Percentiles rank a stretch among this genome's conserved stretches.
Evolutionary conservation across 352 stramenopile genomes (phyloP).

Genomic region (Globisporangium megalacanthum): DNA sequence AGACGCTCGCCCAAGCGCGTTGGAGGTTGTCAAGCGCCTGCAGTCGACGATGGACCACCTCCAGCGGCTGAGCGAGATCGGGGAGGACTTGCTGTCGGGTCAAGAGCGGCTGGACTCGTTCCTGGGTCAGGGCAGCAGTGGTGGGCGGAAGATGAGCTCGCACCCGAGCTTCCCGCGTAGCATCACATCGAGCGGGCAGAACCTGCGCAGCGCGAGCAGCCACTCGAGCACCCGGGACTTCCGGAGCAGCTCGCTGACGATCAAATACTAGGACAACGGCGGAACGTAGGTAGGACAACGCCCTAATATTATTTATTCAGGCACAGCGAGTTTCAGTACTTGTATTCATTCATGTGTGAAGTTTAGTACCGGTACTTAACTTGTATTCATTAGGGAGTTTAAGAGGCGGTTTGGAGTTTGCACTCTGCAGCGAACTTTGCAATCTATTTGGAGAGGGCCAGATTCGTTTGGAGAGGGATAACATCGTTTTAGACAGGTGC

Average conservation of each 20-base stretch:
- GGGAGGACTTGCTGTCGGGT: constrained; percentile 29
- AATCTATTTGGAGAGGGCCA: too few species aligned
- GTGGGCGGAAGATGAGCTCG: background rate
- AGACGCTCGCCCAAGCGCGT: constrained; percentile 31
- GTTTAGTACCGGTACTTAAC: too few species aligned
- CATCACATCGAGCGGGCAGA: background rate
- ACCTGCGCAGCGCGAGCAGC: background rate
- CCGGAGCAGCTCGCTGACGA: constrained; percentile 3
- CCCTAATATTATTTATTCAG: too few species aligned
- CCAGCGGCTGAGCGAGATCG: constrained; percentile 42
- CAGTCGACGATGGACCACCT: constrained; percentile 41
- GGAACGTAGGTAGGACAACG: too few species aligned
- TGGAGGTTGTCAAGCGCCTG: constrained; percentile 30
- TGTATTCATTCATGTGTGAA: too few species aligned
- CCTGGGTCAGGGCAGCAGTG: constrained; percentile 13
- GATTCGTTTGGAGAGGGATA: too few species aligned
- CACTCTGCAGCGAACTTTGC: too few species aligned
- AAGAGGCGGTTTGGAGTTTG: too few species aligned
- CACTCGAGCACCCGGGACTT: background rate
- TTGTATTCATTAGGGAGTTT: too few species aligned
- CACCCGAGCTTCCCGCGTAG: constrained; percentile 5
- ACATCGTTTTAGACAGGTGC: too few species aligned
- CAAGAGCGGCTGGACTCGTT: constrained; percentile 35
- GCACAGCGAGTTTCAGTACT: too few species aligned
- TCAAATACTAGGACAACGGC: constrained; percentile 1